Evolutionary conservation across 2,329 filamentous ascomycete species (phyloP), one percentile per base, ranked within the genome.

Genomic region (Ophiostoma himal-ulmi): DNA sequence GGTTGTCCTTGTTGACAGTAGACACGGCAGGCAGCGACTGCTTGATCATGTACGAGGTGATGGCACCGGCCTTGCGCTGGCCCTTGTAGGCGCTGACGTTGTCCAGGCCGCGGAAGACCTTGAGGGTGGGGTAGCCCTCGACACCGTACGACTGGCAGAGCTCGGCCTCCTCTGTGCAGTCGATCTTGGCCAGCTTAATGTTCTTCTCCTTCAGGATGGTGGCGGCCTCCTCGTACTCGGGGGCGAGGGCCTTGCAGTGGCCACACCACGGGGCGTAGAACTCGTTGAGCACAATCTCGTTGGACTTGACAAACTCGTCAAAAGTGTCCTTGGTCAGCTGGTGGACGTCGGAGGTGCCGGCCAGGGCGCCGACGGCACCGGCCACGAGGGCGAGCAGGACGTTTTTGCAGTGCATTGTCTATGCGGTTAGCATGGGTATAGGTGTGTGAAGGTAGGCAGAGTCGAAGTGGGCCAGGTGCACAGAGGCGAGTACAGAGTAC

Each of bases 41-140:
- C 88, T 98, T 99, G 81, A 93, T 91, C 95, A 99, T 99, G 86
- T 97, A 98, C 36, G 89, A 90, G 67, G 86, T 85, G 79, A 90
- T 89, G 73, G 85, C 86, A 81, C 88, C 89, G 75, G 94, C 90
- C 86, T 98, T 97, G 81, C 95, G 89, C 82, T 93, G 90, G 78
- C 95, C 95, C 77, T 85, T 85, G 84, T 99, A 99, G 74, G 94
- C 90, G 75, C 87, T 85, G 79, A 92, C 82, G 79, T 91, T 92
- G 13, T 97, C 92, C 62, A 83, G 82, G 76, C 95, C 94, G 77
- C 94, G 93, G 93, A 99, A 99, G 83, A 99, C 88, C 89, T 98
- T 99, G 79, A 99, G 88, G 75, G 95, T 99, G 73, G 95, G 95
- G 86, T 99, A 99, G 75, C 95, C 95, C 85, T 98, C 93, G 62